phyloP scores from a whole-genome alignment of 2,329 filamentous ascomycete genomes.

The Penicillium sp. region DNA sequence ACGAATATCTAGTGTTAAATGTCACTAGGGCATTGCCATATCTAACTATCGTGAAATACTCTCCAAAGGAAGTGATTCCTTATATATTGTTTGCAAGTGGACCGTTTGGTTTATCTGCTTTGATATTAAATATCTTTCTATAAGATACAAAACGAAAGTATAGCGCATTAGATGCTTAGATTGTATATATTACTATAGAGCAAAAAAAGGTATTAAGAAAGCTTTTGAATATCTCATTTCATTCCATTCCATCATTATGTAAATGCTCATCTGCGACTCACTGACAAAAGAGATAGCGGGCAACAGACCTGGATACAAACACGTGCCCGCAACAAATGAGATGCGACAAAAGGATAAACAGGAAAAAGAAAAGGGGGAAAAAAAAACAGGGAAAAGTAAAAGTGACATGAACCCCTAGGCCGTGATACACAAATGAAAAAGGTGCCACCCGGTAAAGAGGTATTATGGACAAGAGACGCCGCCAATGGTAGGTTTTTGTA shows the following conservation, averaged over 20 bases:
- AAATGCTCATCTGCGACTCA: slow-evolving; percentile 3
- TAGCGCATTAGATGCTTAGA: neutral
- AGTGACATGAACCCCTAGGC: neutral
- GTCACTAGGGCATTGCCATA: neutral
- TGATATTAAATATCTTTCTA: neutral
- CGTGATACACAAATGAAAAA: slow-evolving; percentile 1
- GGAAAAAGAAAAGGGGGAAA: neutral
- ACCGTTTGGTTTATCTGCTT: neutral
- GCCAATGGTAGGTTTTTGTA: slow-evolving; percentile 11
- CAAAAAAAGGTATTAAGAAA: neutral
- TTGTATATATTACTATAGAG: neutral
- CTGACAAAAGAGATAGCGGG: slow-evolving; percentile 7
- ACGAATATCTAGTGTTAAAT: neutral
- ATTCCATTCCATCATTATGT: slow-evolving; percentile 13
- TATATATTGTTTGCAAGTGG: neutral
- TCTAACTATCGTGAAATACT: neutral
- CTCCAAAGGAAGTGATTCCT: neutral
- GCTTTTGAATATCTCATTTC: slow-evolving; percentile 3
- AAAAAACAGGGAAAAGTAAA: neutral
- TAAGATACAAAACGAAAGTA: neutral
- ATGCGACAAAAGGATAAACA: neutral
- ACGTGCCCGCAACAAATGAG: neutral
- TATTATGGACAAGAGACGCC: slow-evolving; percentile 6
- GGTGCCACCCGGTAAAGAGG: slow-evolving; percentile 1
- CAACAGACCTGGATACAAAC: slow-evolving; percentile 4